A percentile compares a stretch with the other conserved stretches of the same genome.
Evolutionary conservation across 441 rosid genomes (phyloP).

Genomic region (Croton laevigatus): DNA sequence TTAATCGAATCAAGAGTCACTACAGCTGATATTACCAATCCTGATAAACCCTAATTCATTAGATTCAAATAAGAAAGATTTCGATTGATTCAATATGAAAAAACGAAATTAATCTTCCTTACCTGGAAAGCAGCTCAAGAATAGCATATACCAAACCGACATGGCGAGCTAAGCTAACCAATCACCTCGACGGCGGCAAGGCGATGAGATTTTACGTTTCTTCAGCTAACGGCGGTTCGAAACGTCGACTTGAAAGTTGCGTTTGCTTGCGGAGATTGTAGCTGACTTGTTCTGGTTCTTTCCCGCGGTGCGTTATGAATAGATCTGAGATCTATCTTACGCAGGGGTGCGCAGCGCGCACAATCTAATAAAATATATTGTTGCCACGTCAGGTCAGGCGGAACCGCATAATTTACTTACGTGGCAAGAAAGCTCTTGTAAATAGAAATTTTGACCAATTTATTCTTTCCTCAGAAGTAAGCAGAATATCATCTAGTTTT

Average conservation of each 20-base stretch:
- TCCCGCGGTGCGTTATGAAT: neutral
- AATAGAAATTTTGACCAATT: too few species aligned
- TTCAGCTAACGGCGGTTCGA: neutral
- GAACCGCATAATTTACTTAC: neutral
- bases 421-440: neutral
- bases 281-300: slow-evolving; percentile 9
- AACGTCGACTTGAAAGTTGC: neutral
- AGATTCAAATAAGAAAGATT: neutral
- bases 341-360: slow-evolving; percentile 4
- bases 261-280: slow-evolving; percentile 2
- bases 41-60: slow-evolving; percentile 32
- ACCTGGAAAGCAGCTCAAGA: slow-evolving; percentile 60
- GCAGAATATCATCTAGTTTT: too few species aligned
- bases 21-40: slow-evolving; percentile 37
- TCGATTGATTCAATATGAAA: neutral
- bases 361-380: neutral
- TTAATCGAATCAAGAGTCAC: slow-evolving; percentile 64
- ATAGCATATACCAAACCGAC: slow-evolving; percentile 23
- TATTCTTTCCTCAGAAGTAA: too few species aligned
- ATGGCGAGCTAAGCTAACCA: slow-evolving; percentile 14
- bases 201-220: neutral
- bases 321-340: neutral
- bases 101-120: neutral
- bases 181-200: neutral
- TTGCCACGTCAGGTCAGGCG: slow-evolving; percentile 12